phyloP scores from a whole-genome alignment of 768 basidiomycete species.

The Lyophyllum atratum region DNA sequence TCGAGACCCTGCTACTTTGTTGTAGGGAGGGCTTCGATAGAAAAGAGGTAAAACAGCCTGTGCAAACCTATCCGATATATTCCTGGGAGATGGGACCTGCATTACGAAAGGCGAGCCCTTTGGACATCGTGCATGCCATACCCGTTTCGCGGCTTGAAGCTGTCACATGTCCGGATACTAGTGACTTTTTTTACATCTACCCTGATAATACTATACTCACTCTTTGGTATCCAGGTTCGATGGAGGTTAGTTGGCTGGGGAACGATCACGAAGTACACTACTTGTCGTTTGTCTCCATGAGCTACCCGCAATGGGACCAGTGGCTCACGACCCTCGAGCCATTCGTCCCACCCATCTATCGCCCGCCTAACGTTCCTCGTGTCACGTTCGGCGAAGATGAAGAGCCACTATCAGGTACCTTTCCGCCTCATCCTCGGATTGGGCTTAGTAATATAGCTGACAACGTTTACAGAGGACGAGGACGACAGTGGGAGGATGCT shows the following conservation, averaged over 20 bases:
- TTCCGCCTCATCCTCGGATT: not conserved
- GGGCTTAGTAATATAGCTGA: not conserved
- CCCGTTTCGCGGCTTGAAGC: slow-evolving; percentile 25
- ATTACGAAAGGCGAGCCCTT: slow-evolving; percentile 23
- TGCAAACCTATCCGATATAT: slow-evolving; percentile 30
- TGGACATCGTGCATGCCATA: slow-evolving; percentile 33
- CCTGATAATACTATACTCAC: not conserved
- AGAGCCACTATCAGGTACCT: slow-evolving; percentile 19
- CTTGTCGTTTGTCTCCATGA: slow-evolving; percentile 22
- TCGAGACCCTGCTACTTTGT: slow-evolving; percentile 35
- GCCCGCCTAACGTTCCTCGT: slow-evolving; percentile 20
- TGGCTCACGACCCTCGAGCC: slow-evolving; percentile 28
- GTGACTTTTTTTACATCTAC: slow-evolving; percentile 16
- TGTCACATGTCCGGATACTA: slow-evolving; percentile 30
- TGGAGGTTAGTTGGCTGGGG: slow-evolving; percentile 35
- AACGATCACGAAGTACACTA: slow-evolving; percentile 15
- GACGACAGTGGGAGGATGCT: slow-evolving; percentile 21
- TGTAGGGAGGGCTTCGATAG: slow-evolving; percentile 27
- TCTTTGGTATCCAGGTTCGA: slow-evolving; percentile 21
- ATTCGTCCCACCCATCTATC: slow-evolving; percentile 27
- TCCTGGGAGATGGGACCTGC: slow-evolving; percentile 43
- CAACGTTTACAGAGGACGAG: slow-evolving; percentile 19
- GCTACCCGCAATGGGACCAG: slow-evolving; percentile 27
- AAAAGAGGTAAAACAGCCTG: slow-evolving; percentile 7
- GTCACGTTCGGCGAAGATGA: slow-evolving; percentile 16